Percentiles rank a stretch among this genome's conserved stretches.
phyloP scores from a whole-genome alignment of 1,284 basidiomycete genomes.

The Stygiomarasmius scandens region DNA sequence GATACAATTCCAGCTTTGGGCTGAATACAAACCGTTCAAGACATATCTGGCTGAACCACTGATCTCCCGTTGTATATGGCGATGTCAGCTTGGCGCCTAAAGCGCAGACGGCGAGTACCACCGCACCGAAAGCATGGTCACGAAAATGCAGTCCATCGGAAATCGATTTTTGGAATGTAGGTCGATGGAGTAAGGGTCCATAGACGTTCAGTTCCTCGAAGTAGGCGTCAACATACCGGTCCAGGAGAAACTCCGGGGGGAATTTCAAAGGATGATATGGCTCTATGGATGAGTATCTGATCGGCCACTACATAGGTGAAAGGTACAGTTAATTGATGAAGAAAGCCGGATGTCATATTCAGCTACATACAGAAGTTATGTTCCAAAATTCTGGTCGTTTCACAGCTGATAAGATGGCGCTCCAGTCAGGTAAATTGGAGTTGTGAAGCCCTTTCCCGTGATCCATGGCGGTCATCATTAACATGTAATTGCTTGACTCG shows the following conservation, averaged over 20 bases:
- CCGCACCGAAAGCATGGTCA: constrained; percentile 56
- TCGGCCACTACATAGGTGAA: constrained; percentile 6
- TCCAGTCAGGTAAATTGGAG: background rate
- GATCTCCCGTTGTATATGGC: background rate
- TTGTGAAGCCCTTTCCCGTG: background rate
- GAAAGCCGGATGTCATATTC: too few species aligned
- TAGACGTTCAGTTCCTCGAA: constrained; percentile 53
- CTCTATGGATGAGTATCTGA: background rate
- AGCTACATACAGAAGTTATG: background rate
- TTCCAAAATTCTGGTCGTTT: constrained; percentile 4
- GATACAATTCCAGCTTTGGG: background rate
- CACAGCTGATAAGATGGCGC: background rate
- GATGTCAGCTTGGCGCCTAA: constrained; percentile 46
- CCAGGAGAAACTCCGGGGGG: constrained; percentile 52
- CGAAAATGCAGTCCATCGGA: constrained; percentile 49
- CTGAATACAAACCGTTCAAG: background rate
- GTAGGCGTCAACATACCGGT: constrained; percentile 56
- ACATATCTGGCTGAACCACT: background rate
- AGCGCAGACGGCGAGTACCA: constrained; percentile 66
- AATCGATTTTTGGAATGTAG: constrained; percentile 57
- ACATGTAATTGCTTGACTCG: background rate
- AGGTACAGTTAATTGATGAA: too few species aligned
- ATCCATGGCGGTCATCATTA: background rate
- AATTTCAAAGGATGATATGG: constrained; percentile 28
- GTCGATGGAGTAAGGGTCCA: constrained; percentile 63